Evolutionary conservation across 495 filamentous ascomycete species (phyloP).

Genomic region (Niebla homalea): DNA sequence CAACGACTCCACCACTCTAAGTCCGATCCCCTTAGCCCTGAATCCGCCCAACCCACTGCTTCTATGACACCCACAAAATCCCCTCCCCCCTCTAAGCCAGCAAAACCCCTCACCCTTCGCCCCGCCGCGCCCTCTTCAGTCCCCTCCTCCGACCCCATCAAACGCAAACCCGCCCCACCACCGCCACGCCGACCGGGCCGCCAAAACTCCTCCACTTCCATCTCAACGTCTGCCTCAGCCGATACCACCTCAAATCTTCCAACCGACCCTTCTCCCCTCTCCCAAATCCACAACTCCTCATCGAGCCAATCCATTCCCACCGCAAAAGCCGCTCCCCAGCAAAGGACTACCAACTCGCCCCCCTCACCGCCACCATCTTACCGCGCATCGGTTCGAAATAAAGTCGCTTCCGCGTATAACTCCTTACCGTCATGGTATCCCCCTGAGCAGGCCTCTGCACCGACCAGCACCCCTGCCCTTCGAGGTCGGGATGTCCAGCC

Average conservation of each 20-base stretch:
- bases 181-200: constrained; percentile 29
- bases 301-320: constrained; percentile 10
- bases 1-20: constrained; percentile 23
- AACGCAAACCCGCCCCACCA: constrained; percentile 33
- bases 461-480: constrained; percentile 8
- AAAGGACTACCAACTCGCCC: constrained; percentile 16
- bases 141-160: constrained; percentile 16
- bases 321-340: constrained; percentile 16
- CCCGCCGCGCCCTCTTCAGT: neutral
- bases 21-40: constrained; percentile 16
- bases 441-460: constrained; percentile 5
- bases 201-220: constrained; percentile 9
- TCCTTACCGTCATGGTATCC: constrained; percentile 25
- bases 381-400: constrained; percentile 22
- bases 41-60: constrained; percentile 10
- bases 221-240: neutral
- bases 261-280: constrained; percentile 16
- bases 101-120: constrained; percentile 34
- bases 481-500: too few species aligned
- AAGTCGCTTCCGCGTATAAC: constrained; percentile 35
- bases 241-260: constrained; percentile 9
- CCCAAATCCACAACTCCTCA: constrained; percentile 12
- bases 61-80: constrained; percentile 1
- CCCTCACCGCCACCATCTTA: constrained; percentile 23
- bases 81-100: constrained; percentile 54